Evolutionary conservation across 2,329 filamentous ascomycete genomes (phyloP), one percentile per base, ranked within the genome.

Genomic region (Colletotrichum tabaci): DNA sequence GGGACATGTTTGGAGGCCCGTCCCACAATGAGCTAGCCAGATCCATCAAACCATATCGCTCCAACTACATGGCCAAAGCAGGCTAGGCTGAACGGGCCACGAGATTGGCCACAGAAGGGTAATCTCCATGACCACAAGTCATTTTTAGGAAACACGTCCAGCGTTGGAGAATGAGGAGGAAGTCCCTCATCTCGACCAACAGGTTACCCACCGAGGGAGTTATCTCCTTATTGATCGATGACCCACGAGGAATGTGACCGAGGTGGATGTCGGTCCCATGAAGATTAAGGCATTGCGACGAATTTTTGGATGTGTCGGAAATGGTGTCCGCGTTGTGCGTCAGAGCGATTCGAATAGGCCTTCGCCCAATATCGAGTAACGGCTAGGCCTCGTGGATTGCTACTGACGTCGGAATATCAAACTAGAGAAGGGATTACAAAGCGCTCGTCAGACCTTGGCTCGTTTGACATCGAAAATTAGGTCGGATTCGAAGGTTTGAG

Each of bases 11-110:
- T 62, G 12, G 35, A 61, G 55, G 66, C 61, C 70, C 60, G 61
- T 65, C 53, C 61, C 44, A 61, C 71, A 57, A 50, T 50, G 42
- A 66, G 66, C 70, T 72, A 57, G 56, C 67, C 49, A 61, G 66
- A 72, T 69, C 58, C 50, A 63, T 64, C 69, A 64, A 53, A 71
- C 50, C 65, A 61, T 44, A 71, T 72, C 60, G 57, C 38, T 66
- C 50, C 53, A 52, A 40, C 61, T 30, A 40, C 67, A 56, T 72
- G 53, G 56, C 46, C 58, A 44, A 46, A 61, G 35, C n/a, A 71
- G 60, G 35, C 60, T 44, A 35, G 49, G 49, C n/a, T 60, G 49
- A 49, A 58, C 46, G 50, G 50, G 47, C 57, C 50, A 62, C 38
- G 30, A 9, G 35, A 26, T 26, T 53, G 40, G 68, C 68, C 46